These are phyloP conservation scores for Coemansia sp. DNA, from an alignment of 192 early-diverging fungal species.

Conservation along the genomic window DNA sequence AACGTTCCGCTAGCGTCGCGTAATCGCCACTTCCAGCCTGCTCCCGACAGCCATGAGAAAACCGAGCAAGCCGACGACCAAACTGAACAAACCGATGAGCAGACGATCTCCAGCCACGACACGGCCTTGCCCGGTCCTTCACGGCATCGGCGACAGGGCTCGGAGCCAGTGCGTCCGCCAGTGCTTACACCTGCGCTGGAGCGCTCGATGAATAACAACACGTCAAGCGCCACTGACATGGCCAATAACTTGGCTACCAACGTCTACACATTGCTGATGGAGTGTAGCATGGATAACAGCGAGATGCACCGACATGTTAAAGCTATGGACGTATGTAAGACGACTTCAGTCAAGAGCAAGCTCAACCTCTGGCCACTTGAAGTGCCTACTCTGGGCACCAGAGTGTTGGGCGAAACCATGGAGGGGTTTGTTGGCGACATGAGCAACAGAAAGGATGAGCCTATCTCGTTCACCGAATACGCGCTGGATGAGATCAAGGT, in stretches of 20 bases:
- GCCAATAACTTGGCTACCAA: constrained; percentile 21
- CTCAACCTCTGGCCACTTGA: constrained; percentile 44
- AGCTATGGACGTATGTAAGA: constrained; percentile 17
- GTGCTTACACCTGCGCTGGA: constrained; percentile 45
- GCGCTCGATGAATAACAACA: constrained; percentile 29
- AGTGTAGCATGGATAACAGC: constrained; percentile 56
- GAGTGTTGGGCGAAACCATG: constrained; percentile 35
- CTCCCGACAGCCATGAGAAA: not conserved
- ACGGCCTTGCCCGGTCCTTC: not conserved
- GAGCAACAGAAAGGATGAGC: constrained; percentile 17
- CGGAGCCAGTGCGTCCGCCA: constrained; percentile 35
- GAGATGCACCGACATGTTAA: constrained; percentile 51
- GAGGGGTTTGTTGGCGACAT: constrained; percentile 52
- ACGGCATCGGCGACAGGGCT: constrained; percentile 21
- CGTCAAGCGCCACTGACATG: not conserved
- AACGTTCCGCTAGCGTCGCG: constrained; percentile 45
- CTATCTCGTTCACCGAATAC: constrained; percentile 49
- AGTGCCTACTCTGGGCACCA: constrained; percentile 25
- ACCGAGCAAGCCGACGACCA: not conserved
- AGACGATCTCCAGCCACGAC: not conserved
- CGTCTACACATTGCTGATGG: constrained; percentile 52
- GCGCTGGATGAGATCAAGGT: constrained; percentile 48
- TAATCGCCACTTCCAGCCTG: constrained; percentile 11
- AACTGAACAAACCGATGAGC: not conserved
- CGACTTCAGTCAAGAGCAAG: constrained; percentile 21